A percentile compares a stretch with the other conserved stretches of the same genome.
Conservation (phyloP, 768 basidiomycete species). For the Mycena metata region DNA sequence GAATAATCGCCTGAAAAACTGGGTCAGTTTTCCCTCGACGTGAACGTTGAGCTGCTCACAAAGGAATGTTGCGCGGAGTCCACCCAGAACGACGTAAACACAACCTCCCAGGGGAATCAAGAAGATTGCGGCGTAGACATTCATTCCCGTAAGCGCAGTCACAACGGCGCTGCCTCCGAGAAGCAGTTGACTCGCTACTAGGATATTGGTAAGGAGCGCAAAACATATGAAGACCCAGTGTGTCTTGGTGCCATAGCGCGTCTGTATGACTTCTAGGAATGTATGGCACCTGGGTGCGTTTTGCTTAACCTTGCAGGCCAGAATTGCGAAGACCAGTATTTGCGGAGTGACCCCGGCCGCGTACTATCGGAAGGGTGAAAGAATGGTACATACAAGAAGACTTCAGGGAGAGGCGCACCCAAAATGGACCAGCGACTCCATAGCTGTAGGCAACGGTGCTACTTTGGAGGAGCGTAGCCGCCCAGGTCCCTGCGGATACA, state of each 20-base stretch:
- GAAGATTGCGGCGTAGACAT: conserved; percentile 58
- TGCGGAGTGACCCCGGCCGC: conserved; percentile 67
- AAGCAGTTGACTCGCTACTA: conserved; percentile 65
- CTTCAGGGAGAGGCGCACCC: not conserved
- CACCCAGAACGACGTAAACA: conserved; percentile 58
- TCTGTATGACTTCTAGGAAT: conserved; percentile 68
- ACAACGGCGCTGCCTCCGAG: conserved; percentile 63
- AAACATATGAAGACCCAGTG: conserved; percentile 68
- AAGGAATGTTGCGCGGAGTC: conserved; percentile 60
- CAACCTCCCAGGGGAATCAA: conserved; percentile 60
- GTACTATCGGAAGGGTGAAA: conserved; percentile 52
- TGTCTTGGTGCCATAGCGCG: conserved; percentile 59
- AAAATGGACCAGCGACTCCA: conserved; percentile 66
- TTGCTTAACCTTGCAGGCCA: conserved; percentile 70
- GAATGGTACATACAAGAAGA: not conserved
- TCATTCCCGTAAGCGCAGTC: conserved; percentile 61
- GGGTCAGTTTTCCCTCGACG: not conserved
- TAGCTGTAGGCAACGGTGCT: conserved; percentile 66
- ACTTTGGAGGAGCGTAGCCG: conserved; percentile 67
- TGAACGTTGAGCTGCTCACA: conserved; percentile 58
- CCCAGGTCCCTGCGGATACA: conserved; percentile 65
- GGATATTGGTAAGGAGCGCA: conserved; percentile 63
- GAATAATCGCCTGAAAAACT: conserved; percentile 44
- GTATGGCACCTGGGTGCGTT: conserved; percentile 72
- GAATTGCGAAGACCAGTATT: conserved; percentile 64